These are phyloP conservation scores for Aspergillus coremiiformis DNA, from an alignment of 495 filamentous ascomycete genomes.

Conservation along the genomic window DNA sequence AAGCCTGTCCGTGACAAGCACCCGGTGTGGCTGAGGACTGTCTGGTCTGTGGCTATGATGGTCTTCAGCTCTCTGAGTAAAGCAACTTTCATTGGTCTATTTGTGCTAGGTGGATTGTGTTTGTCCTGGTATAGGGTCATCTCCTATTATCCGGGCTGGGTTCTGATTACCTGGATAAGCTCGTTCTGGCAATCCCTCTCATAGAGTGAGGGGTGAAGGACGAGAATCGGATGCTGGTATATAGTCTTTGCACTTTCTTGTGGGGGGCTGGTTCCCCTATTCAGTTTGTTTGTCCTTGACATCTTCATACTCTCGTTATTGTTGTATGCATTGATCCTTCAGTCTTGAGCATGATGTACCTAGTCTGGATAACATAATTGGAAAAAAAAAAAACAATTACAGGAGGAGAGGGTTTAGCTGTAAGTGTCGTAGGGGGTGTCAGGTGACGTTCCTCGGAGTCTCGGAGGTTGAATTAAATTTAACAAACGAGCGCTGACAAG, in stretches of 20 bases:
- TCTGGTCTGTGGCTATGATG: slow-evolving; percentile 19
- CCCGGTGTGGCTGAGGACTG: slow-evolving; percentile 1
- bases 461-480: too few relatives aligned
- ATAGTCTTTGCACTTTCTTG: slow-evolving; percentile 1
- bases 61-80: not conserved
- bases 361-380: slow-evolving; percentile 20
- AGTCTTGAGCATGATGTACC: slow-evolving; percentile 20
- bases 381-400: slow-evolving; percentile 5
- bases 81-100: not conserved
- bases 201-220: slow-evolving; percentile 15
- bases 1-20: slow-evolving; percentile 34
- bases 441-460: too few relatives aligned
- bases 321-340: slow-evolving; percentile 11
- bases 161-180: slow-evolving; percentile 31
- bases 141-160: slow-evolving; percentile 44
- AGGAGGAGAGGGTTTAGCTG: too few relatives aligned
- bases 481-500: too few relatives aligned
- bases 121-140: slow-evolving; percentile 42
- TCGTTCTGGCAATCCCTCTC: slow-evolving; percentile 17
- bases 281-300: slow-evolving; percentile 13
- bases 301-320: slow-evolving; percentile 4
- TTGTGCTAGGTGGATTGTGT: slow-evolving; percentile 1
- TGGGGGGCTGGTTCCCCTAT: slow-evolving; percentile 13
- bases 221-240: slow-evolving; percentile 43
- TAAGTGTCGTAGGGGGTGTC: too few relatives aligned